Conservation (phyloP, 257 asterid genomes). For the Jasminum sambac region DNA sequence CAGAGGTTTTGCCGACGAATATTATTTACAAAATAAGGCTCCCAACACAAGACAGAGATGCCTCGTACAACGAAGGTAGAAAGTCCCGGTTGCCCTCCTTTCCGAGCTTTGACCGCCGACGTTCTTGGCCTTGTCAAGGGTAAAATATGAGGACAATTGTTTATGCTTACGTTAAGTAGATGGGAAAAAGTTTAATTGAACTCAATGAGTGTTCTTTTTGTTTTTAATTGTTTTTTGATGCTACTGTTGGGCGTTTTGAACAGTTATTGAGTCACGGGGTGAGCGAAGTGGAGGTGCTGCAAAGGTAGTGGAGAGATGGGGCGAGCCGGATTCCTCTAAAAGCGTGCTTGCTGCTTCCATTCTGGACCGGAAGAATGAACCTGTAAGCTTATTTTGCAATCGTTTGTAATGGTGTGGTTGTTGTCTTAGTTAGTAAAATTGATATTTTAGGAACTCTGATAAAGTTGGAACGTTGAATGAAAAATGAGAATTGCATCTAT, state of each 20-base stretch:
- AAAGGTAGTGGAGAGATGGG: conserved; percentile 83
- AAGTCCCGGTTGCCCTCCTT: conserved; percentile 75
- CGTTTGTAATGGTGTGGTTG: not conserved
- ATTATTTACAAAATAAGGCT: not conserved
- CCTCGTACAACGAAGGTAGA: conserved; percentile 83
- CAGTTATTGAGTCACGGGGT: conserved; percentile 69
- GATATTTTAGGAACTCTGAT: not conserved
- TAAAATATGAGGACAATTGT: conserved; percentile 9
- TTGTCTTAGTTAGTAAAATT: not conserved
- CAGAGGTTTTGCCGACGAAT: not conserved
- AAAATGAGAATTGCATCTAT: not conserved
- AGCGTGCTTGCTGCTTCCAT: conserved; percentile 71
- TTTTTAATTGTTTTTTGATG: not conserved
- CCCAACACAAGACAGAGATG: conserved; percentile 34
- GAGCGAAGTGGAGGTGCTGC: conserved; percentile 53
- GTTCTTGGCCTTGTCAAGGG: conserved; percentile 90
- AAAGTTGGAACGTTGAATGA: not conserved
- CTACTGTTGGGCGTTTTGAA: conserved; percentile 13
- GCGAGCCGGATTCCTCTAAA: conserved; percentile 72
- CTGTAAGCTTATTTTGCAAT: conserved; percentile 46
- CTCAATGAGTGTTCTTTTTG: not conserved
- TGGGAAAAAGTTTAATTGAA: not conserved
- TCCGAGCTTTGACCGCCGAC: conserved; percentile 78
- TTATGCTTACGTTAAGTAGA: conserved; percentile 6
- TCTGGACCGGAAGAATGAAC: conserved; percentile 65